These are phyloP conservation scores for Exidia glandulosa DNA, from an alignment of 768 basidiomycete species.

Conservation along the genomic window DNA sequence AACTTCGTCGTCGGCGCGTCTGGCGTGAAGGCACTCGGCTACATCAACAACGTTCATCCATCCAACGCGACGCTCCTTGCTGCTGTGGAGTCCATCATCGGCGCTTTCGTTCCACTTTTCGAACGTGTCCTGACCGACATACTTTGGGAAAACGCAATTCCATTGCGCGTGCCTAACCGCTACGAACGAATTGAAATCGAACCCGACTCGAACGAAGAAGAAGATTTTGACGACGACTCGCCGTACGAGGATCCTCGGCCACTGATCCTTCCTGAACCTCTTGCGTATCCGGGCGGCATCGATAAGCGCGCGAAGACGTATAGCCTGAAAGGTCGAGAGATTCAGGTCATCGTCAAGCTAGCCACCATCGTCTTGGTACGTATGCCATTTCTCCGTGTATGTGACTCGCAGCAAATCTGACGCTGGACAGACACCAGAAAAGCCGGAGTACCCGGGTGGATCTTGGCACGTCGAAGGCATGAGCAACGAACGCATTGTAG, in stretches of 20 bases:
- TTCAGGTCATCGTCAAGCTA: constrained; percentile 25
- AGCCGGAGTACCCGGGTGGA: constrained; percentile 26
- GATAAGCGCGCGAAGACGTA: constrained; percentile 16
- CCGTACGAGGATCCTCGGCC: constrained; percentile 1
- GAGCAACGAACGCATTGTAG: constrained; percentile 16
- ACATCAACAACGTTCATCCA: no score
- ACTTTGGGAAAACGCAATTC: neutral
- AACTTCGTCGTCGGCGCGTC: no score
- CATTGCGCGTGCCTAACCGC: neutral
- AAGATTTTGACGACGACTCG: constrained; percentile 6
- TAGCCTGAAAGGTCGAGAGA: constrained; percentile 23
- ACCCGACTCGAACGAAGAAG: constrained; percentile 2
- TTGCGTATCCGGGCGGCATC: neutral
- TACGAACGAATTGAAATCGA: neutral
- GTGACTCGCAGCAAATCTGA: no score
- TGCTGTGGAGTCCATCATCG: no score
- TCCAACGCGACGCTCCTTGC: no score
- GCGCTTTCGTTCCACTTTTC: no score
- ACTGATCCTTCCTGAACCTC: neutral
- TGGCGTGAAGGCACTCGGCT: no score
- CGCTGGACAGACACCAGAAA: constrained; percentile 27
- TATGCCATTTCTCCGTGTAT: no score
- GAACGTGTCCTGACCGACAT: no score
- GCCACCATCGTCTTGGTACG: constrained; percentile 23
- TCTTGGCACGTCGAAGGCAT: constrained; percentile 30